Conservation (phyloP, 2,329 filamentous ascomycete genomes). For the Colletotrichum cuscutae region DNA sequence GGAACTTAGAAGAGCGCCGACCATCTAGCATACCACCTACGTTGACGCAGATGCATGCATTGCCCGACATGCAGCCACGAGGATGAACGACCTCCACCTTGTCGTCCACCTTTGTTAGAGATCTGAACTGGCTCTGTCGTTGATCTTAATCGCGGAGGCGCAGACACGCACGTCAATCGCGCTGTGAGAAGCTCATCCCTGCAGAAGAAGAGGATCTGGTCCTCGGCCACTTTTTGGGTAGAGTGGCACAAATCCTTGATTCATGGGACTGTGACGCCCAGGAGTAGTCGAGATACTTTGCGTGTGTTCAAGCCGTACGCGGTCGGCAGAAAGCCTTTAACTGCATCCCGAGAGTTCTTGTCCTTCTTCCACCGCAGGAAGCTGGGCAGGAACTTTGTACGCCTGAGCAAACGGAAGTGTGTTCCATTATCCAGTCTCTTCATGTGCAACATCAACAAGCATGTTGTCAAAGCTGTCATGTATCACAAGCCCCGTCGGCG, state of each 20-base stretch:
- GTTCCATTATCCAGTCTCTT: constrained; percentile 8
- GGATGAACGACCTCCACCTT: not conserved
- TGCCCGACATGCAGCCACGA: not conserved
- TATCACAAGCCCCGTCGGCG: not conserved
- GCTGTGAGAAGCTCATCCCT: not conserved
- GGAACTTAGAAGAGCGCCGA: not conserved
- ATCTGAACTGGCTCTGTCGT: not conserved
- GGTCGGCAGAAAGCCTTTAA: not conserved
- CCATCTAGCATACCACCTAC: constrained; percentile 12
- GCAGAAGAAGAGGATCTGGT: not conserved
- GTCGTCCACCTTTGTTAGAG: not conserved
- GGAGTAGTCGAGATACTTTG: not conserved
- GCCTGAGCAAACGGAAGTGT: not conserved
- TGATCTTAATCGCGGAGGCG: not conserved
- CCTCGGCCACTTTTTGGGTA: not conserved
- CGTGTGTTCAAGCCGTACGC: not conserved
- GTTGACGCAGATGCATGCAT: constrained; percentile 22
- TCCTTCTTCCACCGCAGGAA: constrained; percentile 13
- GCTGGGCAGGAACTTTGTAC: constrained; percentile 26
- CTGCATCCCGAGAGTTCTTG: not conserved
- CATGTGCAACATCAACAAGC: not conserved
- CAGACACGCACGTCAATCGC: no score
- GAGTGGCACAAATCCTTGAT: constrained; percentile 3
- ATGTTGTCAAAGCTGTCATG: not conserved
- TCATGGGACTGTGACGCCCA: not conserved